phyloP scores from a whole-genome alignment of 371 early-diverging fungal species.

The Circinella umbellata region DNA sequence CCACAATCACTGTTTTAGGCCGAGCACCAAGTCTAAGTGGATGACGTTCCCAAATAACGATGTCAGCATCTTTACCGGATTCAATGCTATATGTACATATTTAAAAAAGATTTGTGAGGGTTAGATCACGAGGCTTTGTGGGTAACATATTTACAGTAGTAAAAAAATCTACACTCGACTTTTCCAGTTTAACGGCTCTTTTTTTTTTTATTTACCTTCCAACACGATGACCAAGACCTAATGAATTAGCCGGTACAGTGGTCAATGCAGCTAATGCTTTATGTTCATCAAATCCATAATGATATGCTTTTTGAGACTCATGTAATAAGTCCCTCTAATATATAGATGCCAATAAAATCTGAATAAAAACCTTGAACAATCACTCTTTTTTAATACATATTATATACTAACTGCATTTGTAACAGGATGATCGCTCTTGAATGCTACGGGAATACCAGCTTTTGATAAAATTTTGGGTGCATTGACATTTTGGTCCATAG shows the following conservation, averaged over 20 bases:
- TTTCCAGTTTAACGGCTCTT: too few relatives aligned
- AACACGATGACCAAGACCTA: slow-evolving; percentile 74
- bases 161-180: too few relatives aligned
- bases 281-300: slow-evolving; percentile 75
- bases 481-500: slow-evolving; percentile 69
- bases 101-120: neutral
- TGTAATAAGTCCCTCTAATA: slow-evolving; percentile 66
- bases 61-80: slow-evolving; percentile 82
- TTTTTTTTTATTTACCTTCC: slow-evolving; percentile 42
- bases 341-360: neutral
- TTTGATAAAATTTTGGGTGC: slow-evolving; percentile 65
- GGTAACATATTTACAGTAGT: too few relatives aligned
- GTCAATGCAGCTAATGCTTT: slow-evolving; percentile 73
- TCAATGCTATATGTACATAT: slow-evolving; percentile 31
- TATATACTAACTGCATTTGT: slow-evolving; percentile 60
- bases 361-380: too few relatives aligned
- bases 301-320: slow-evolving; percentile 80
- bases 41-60: slow-evolving; percentile 75
- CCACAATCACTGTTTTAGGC: slow-evolving; percentile 78
- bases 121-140: neutral
- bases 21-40: slow-evolving; percentile 80
- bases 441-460: slow-evolving; percentile 78
- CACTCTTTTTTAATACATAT: too few relatives aligned
- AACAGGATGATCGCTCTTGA: slow-evolving; percentile 87
- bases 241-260: slow-evolving; percentile 72